These are phyloP conservation scores for Chrysopogon serrulatus DNA, from an alignment of 176 grass and related monocot species.

Conservation along the genomic window DNA sequence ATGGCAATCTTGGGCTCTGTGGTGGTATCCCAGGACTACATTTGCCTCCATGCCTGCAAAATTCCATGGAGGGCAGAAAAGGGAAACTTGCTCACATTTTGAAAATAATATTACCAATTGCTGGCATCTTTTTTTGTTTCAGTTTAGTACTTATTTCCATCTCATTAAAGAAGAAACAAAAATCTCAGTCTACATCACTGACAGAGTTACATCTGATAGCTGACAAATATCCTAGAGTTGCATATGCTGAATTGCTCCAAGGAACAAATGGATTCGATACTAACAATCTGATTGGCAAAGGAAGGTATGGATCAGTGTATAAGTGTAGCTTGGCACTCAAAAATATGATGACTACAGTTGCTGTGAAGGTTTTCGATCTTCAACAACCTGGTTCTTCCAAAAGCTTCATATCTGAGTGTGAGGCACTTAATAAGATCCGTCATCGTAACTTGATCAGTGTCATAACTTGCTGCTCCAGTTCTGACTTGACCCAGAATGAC, in stretches of 20 bases:
- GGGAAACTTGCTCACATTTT: background rate
- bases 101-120: background rate
- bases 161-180: background rate
- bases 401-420: slow-evolving; percentile 39
- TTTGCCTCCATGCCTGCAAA: slow-evolving; percentile 5
- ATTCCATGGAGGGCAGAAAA: background rate
- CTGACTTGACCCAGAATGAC: too few relatives aligned
- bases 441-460: slow-evolving; percentile 43
- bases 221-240: background rate
- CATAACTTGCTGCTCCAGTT: slow-evolving; percentile 37
- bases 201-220: background rate
- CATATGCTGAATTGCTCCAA: slow-evolving; percentile 29
- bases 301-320: slow-evolving; percentile 44
- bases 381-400: slow-evolving; percentile 25
- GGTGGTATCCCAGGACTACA: slow-evolving; percentile 25
- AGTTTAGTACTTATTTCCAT: background rate
- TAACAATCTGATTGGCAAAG: slow-evolving; percentile 23
- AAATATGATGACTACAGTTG: background rate
- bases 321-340: background rate
- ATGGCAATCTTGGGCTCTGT: slow-evolving; percentile 40
- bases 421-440: slow-evolving; percentile 35
- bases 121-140: background rate
- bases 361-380: slow-evolving; percentile 47
- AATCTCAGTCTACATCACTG: background rate
- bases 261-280: slow-evolving; percentile 31